Conservation (phyloP, 2,329 filamentous ascomycete species). For the Sporothrix globosa region DNA sequence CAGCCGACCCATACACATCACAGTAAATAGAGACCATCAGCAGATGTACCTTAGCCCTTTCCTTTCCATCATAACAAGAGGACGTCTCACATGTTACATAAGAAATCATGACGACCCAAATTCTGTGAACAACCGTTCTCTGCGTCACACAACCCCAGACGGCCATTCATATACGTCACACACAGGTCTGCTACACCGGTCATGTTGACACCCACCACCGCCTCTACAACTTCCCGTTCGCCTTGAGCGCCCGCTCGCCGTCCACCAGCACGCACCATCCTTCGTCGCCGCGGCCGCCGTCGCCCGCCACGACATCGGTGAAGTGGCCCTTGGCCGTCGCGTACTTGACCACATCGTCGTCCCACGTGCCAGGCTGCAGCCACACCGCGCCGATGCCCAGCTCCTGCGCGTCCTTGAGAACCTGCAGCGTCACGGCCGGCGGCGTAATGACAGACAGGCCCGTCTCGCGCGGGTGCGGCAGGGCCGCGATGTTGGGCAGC, state of each 20-base stretch:
- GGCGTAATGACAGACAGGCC: slow-evolving; percentile 87
- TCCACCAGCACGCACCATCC: slow-evolving; percentile 90
- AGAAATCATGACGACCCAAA: no score
- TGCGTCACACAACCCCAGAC: no score
- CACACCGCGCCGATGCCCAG: slow-evolving; percentile 76
- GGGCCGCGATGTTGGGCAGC: slow-evolving; percentile 64
- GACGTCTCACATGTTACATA: no score
- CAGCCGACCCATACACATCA: no score
- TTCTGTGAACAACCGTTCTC: no score
- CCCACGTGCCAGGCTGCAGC: slow-evolving; percentile 88
- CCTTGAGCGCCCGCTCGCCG: slow-evolving; percentile 67
- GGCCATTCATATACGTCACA: no score
- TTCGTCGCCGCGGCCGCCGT: slow-evolving; percentile 67
- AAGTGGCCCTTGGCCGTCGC: slow-evolving; percentile 62
- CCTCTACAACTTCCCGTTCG: slow-evolving; percentile 53
- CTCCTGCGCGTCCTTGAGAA: slow-evolving; percentile 76
- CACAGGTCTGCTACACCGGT: background rate
- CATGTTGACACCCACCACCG: background rate
- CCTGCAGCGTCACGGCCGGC: slow-evolving; percentile 71
- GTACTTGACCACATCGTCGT: slow-evolving; percentile 72
- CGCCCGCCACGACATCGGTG: slow-evolving; percentile 67
- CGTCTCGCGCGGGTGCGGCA: slow-evolving; percentile 69
- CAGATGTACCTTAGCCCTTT: no score
- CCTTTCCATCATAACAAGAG: no score
- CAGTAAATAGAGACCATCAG: no score